phyloP scores from a whole-genome alignment of 2,329 filamentous ascomycete species.

The Aspergillus novoparasiticus region DNA sequence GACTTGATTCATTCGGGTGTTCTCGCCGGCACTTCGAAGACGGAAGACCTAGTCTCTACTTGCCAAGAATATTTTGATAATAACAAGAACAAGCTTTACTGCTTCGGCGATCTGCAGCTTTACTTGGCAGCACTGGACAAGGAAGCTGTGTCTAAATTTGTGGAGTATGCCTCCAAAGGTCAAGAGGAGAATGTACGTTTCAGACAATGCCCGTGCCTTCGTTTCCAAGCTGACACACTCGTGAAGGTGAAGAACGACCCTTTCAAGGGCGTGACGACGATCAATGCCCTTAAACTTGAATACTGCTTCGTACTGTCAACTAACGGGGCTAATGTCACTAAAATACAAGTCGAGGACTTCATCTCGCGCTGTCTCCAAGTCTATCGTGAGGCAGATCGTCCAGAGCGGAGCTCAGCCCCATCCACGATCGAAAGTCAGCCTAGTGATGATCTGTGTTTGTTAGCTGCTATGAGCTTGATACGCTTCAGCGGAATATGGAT shows the following conservation, averaged over 20 bases:
- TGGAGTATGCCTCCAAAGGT: conserved; percentile 27
- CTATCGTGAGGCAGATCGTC: conserved; percentile 30
- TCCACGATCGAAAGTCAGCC: conserved; percentile 47
- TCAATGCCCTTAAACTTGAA: conserved; percentile 48
- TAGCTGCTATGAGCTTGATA: conserved; percentile 47
- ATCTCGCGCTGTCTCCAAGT: conserved; percentile 41
- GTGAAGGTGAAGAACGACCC: conserved; percentile 21
- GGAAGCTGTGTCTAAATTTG: conserved; percentile 27
- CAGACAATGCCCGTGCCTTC: not conserved
- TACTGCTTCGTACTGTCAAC: conserved; percentile 44
- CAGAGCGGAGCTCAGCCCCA: conserved; percentile 27
- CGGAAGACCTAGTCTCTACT: conserved; percentile 37
- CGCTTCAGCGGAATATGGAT: conserved; percentile 28
- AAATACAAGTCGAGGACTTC: conserved; percentile 38
- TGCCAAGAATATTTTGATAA: conserved; percentile 45
- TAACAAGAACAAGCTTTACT: conserved; percentile 47
- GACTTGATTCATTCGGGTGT: conserved; percentile 32
- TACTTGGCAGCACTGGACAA: conserved; percentile 36
- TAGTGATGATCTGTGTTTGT: conserved; percentile 46
- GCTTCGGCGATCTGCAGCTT: conserved; percentile 47
- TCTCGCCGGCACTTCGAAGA: conserved; percentile 27
- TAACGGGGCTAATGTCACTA: conserved; percentile 27
- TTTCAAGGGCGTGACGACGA: conserved; percentile 34
- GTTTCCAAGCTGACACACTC: conserved; percentile 8
- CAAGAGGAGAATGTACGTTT: conserved; percentile 19